Base-by-base conservation (phyloP, 2,329 filamentous ascomycete species). In the Microdochium paspali region DNA sequence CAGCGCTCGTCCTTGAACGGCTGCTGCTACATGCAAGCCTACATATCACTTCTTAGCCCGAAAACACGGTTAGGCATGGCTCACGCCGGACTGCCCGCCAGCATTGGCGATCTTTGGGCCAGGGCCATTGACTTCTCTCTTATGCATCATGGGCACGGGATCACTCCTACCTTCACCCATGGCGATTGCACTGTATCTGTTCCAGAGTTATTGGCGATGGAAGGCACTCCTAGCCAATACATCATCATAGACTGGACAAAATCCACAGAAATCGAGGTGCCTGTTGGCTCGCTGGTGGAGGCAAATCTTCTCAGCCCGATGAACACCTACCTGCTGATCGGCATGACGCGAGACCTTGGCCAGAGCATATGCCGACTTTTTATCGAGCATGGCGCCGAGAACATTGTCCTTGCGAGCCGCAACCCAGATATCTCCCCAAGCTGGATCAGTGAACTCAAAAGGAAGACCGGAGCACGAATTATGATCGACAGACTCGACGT, bases 291-390 rank as follows among this genome's bases (percentile, higher is more conserved):
- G 35, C 10, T 40, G 6, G 35, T 21, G 13, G 35, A 20, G 12
- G 18, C 15, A 18, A 21, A 40, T 21, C 3, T 40, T 5, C 55
- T 51, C 49, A 46, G 24, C 23, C 21, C 46, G 7, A 46, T 58
- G 45, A 56, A 50, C 47, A 61, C 59, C 2, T 62, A 72, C 47
- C 46, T 69, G 10, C 51, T 72, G 0, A 54, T 66, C 7, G 69
- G 69, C 7, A 52, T 71, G 40, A 71, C 68, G 0, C 62, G 67
- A n/a, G 69, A 72, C 48, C 58, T 71, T 15, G 69, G 68, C 12
- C 69, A 72, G 53, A 70, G 66, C 44, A 49, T 72, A n/a, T 66
- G 64, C 49, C 58, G 60, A 1, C 56, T 72, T 0, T 60, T 72
- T 23, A 53, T 64, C 2, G 42, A 59, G 10, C 60, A 65, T 4